These are phyloP conservation scores for Paramecium tetraurelia DNA, from an alignment of 73 alveolate species.

Conservation along the genomic window DNA sequence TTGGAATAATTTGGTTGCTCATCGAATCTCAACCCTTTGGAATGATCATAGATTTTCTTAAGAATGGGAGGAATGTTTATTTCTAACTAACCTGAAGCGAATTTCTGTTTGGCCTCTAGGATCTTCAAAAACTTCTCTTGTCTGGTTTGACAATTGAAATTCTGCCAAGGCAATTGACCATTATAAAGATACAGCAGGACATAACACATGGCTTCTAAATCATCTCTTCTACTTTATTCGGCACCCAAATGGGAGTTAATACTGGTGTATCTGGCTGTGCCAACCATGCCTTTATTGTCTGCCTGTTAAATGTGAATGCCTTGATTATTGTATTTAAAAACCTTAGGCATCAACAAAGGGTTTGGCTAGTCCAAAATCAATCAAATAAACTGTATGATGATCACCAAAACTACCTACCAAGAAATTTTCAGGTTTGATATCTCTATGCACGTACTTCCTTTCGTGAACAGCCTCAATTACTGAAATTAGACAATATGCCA, in stretches of 20 bases:
- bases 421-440: slow-evolving; percentile 67
- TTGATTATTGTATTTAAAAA: background rate
- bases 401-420: slow-evolving; percentile 62
- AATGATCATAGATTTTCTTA: slow-evolving; percentile 28
- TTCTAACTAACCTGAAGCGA: slow-evolving; percentile 47
- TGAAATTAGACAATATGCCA: slow-evolving; percentile 45
- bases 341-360: slow-evolving; percentile 33
- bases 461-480: slow-evolving; percentile 55
- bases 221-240: slow-evolving; percentile 66
- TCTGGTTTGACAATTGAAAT: slow-evolving; percentile 30
- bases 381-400: slow-evolving; percentile 55
- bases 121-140: slow-evolving; percentile 54
- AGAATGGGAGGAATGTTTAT: slow-evolving; percentile 36
- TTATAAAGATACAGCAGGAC: slow-evolving; percentile 50
- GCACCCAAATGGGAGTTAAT: slow-evolving; percentile 61
- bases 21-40: slow-evolving; percentile 33
- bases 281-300: slow-evolving; percentile 59
- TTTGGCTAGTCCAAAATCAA: slow-evolving; percentile 65
- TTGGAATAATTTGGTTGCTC: slow-evolving; percentile 42
- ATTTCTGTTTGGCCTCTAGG: slow-evolving; percentile 30
- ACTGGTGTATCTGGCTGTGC: slow-evolving; percentile 66
- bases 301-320: slow-evolving; percentile 53
- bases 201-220: slow-evolving; percentile 65
- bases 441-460: slow-evolving; percentile 63
- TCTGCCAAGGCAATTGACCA: slow-evolving; percentile 64